phyloP scores from a whole-genome alignment of 2,329 filamentous ascomycete genomes.

The Graphilbum sp. region DNA sequence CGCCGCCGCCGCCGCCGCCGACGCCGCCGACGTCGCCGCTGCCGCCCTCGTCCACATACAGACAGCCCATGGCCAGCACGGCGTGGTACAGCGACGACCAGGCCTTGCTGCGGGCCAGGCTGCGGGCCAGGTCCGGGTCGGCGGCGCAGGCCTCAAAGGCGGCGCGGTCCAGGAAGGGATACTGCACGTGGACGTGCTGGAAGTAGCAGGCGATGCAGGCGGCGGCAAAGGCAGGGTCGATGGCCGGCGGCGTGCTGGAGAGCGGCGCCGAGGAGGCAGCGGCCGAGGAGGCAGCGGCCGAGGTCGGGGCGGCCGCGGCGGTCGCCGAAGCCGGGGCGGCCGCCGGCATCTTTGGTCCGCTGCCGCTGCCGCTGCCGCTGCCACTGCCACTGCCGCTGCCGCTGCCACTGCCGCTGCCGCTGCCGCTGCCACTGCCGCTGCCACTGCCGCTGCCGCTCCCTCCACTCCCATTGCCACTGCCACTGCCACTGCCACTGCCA shows the following conservation, averaged over 20 bases:
- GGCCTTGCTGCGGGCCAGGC: conserved; percentile 13
- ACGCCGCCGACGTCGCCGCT: conserved; percentile 12
- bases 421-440: neutral
- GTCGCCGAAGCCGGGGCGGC: neutral
- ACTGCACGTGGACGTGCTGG: conserved; percentile 19
- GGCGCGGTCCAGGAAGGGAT: conserved; percentile 22
- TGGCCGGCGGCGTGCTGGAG: neutral
- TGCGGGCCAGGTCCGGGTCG: conserved; percentile 12
- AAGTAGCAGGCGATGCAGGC: conserved; percentile 18
- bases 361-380: too few species aligned
- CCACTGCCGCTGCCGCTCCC: neutral
- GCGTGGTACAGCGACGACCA: conserved; percentile 23
- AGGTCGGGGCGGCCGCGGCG: too few species aligned
- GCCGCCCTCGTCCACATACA: conserved; percentile 9
- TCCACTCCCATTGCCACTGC: neutral
- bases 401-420: neutral
- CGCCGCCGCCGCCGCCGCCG: neutral
- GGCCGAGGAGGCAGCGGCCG: too few species aligned
- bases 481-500: too few species aligned
- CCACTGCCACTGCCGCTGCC: neutral
- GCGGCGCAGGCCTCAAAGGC: conserved; percentile 18
- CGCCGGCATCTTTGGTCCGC: too few species aligned
- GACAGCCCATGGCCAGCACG: conserved; percentile 21
- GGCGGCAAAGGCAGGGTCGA: conserved; percentile 2
- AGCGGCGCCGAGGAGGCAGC: too few species aligned